A percentile compares a stretch with the other conserved stretches of the same genome.
These are phyloP conservation scores for Collybia mongolica DNA, from an alignment of 768 basidiomycete species.

Conservation along the genomic window DNA sequence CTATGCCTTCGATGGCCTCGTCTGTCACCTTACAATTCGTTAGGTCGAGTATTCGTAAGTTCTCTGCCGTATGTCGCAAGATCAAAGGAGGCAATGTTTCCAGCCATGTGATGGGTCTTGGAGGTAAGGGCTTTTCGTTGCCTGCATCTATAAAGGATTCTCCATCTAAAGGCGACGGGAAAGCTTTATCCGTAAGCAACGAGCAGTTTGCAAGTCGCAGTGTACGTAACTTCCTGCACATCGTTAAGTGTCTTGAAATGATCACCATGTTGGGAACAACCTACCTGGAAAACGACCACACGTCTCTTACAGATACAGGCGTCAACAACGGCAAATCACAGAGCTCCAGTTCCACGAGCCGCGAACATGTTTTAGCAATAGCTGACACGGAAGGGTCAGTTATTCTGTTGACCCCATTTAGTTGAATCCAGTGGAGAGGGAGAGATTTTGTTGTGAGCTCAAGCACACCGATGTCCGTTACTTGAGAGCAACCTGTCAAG, in stretches of 20 bases:
- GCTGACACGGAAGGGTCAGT: conserved; percentile 61
- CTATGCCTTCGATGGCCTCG: conserved; percentile 70
- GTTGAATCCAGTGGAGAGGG: conserved; percentile 69
- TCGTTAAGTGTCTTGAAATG: conserved; percentile 5
- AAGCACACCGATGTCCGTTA: conserved; percentile 78
- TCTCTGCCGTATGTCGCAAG: conserved; percentile 64
- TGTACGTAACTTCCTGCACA: conserved; percentile 61
- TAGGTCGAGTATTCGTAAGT: conserved; percentile 78
- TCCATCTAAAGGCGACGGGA: conserved; percentile 52
- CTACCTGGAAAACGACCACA: conserved; percentile 76
- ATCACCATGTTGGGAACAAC: conserved; percentile 18
- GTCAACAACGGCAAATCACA: conserved; percentile 68
- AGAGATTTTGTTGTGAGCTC: conserved; percentile 69
- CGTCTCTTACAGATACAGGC: conserved; percentile 66
- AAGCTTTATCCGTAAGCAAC: conserved; percentile 74
- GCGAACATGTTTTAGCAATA: conserved; percentile 72
- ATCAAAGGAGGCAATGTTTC: conserved; percentile 63
- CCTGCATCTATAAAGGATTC: conserved; percentile 19
- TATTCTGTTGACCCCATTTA: conserved; percentile 68
- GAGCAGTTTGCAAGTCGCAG: conserved; percentile 78
- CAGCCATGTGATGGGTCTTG: conserved; percentile 57
- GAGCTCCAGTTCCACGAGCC: conserved; percentile 81
- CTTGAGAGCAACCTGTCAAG: conserved; percentile 67
- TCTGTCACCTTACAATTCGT: conserved; percentile 77
- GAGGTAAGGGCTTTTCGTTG: conserved; percentile 52